phyloP scores from a whole-genome alignment of 1,284 basidiomycete species.

The Fistulinella staudtii region DNA sequence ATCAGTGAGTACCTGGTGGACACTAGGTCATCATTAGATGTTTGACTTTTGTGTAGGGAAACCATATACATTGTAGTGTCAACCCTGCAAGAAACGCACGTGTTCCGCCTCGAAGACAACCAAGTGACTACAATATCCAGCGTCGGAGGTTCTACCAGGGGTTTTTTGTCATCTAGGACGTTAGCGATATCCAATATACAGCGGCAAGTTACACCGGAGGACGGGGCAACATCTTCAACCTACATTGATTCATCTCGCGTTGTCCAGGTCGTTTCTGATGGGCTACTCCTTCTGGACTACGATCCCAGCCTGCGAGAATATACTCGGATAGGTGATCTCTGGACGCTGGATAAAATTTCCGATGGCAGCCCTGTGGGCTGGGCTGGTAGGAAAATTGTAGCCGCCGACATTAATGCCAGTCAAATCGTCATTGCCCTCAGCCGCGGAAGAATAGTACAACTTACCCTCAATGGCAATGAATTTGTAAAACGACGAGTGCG shows the following conservation, averaged over 20 bases:
- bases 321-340: conserved; percentile 30
- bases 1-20: conserved; percentile 41
- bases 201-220: conserved; percentile 15
- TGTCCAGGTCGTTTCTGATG: conserved; percentile 68
- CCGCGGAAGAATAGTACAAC: conserved; percentile 51
- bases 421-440: conserved; percentile 65
- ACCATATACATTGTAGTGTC: conserved; percentile 60
- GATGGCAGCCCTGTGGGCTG: conserved; percentile 19
- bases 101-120: conserved; percentile 48
- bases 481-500: conserved; percentile 34
- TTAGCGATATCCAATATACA: conserved; percentile 61
- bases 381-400: conserved; percentile 52
- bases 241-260: conserved; percentile 55
- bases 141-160: conserved; percentile 33
- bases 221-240: conserved; percentile 28
- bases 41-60: conserved; percentile 30
- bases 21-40: neutral
- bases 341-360: conserved; percentile 31
- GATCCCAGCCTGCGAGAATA: conserved; percentile 38
- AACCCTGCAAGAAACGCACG: conserved; percentile 48
- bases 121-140: conserved; percentile 33
- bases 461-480: conserved; percentile 45
- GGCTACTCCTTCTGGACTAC: conserved; percentile 53
- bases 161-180: conserved; percentile 55
- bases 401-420: conserved; percentile 61